Base-by-base conservation (phyloP, 345 rosid species). In the Adansonia digitata region DNA sequence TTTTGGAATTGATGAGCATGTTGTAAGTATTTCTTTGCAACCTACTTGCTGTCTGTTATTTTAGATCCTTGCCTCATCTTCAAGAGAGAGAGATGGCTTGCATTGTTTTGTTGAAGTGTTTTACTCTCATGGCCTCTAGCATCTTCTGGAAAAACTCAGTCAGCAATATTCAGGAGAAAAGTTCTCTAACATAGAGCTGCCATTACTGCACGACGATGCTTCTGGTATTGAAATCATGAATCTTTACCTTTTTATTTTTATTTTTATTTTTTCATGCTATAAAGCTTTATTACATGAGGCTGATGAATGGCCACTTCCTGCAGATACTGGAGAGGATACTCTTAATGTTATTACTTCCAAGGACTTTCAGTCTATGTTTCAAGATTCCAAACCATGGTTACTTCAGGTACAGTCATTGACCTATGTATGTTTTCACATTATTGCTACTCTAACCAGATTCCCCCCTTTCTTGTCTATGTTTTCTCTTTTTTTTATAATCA, bases 1-100 rank as follows among this genome's bases (percentile, higher is more conserved):
- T 7, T 94, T 88, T 77, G 87, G 88, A 71, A 81, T 94, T 77
- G 97, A 94, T 75, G 95, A 94, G 82, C 86, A 91, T 56, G 78
- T 43, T 59, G 98, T 92, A 83, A 86, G 97, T 87, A 73, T 35
- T 76, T 74, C 12, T 26, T 68, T 57, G 60, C 74, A 43, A 12
- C 55, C 24, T 77, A 49, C 24, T 43, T 75, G 48, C 40, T 5
- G 35, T 78, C 5, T 64, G 57, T 24, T 29, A 8, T 45, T 77
- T 75, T 26, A 40, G 55, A 37, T 61, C 55, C 22, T 35, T 43
- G 46, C 5, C 14, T 49, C 35, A 53, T n/a, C 20, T n/a, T 72
- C 34, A 5, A 31, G 5, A 61, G 12, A 40, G 15, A 52, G 29
- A 26, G 13, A 56, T 12, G 35, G 75, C 11, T 43, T 65, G 45